phyloP scores from a whole-genome alignment of 2,329 filamentous ascomycete species.

The Claviceps citrina region DNA sequence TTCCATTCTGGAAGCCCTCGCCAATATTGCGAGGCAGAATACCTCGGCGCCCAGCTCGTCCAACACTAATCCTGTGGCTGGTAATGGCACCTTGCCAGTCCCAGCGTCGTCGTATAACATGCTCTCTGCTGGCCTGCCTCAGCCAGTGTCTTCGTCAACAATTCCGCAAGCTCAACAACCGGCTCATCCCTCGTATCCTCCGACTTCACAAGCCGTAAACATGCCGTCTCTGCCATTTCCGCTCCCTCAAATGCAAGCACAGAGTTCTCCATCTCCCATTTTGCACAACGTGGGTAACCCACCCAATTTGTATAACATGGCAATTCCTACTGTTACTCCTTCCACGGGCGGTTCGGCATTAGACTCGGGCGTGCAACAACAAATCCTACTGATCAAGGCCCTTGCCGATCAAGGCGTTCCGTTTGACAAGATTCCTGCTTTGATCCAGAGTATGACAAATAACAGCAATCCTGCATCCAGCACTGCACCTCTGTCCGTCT shows the following conservation, averaged over 20 bases:
- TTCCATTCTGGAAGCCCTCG: conserved; percentile 63
- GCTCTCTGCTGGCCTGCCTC: conserved; percentile 18
- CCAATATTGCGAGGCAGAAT: conserved; percentile 67
- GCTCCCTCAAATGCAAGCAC: conserved; percentile 20
- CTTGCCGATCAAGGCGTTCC: conserved; percentile 61
- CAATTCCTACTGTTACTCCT: conserved; percentile 20
- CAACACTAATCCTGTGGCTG: conserved; percentile 17
- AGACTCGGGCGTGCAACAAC: conserved; percentile 48
- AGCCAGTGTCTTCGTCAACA: conserved; percentile 17
- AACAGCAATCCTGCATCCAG: conserved; percentile 19
- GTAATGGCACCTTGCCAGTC: conserved; percentile 21
- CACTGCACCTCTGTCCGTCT: conserved; percentile 18
- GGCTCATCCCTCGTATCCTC: conserved; percentile 22
- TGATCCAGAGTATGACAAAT: conserved; percentile 38
- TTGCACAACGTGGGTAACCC: conserved; percentile 12
- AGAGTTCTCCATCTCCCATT: conserved; percentile 18
- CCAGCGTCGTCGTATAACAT: conserved; percentile 30
- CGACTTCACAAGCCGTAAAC: conserved; percentile 44
- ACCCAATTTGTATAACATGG: conserved; percentile 17
- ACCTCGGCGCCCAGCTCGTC: conserved; percentile 22
- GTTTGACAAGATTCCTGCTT: conserved; percentile 55
- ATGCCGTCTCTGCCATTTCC: conserved; percentile 30
- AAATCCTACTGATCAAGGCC: conserved; percentile 59
- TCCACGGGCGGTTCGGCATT: conserved; percentile 22
- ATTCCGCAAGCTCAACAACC: conserved; percentile 14